Evolutionary conservation across 1,284 basidiomycete species (phyloP), one percentile per base, ranked within the genome.

Genomic region (Rhodofomes roseus): DNA sequence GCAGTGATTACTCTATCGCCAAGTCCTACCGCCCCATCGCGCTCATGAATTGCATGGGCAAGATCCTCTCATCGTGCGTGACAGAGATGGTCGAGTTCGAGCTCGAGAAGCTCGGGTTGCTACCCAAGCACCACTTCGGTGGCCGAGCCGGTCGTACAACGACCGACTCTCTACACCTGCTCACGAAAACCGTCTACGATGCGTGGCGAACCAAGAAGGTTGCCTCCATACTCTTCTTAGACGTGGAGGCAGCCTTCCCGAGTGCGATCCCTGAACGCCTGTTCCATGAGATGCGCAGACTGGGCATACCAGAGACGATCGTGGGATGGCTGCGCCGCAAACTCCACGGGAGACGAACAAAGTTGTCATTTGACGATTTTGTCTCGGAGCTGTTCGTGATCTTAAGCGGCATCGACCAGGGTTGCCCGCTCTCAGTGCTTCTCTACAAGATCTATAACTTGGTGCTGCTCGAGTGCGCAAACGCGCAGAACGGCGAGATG

Each of bases 211-310:
- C 48, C 39, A 60, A 64, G 0, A 63, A 75, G 22, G 76, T 75
- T 1, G 75, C 68, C 0, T 66, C 70, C 0, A 65, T 67, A 0
- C 59, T 79, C 0, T 76, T 77, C 59, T 67, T 79, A 2, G 76
- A 80, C 60, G 69, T 80, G 18, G 70, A 77, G 63, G 74, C 70
- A 0, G 76, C 77, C 0, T 80, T 79, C 64, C 77, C 74, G 0
- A n/a, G n/a, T n/a, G n/a, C n/a, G n/a, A n/a, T n/a, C n/a, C n/a
- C n/a, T n/a, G n/a, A n/a, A n/a, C n/a, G 66, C 0, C 72, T 79
- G 1, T 20, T 71, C 5, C 71, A 76, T 60, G 66, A 79, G 40
- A 63, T 78, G 65, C 52, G 66, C 11, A 57, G 41, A 36, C 14
- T 60, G 7, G 71, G 75, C 0, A 56, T 76, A 0, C 75, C 75